These are phyloP conservation scores for Pisolithus thermaeus DNA, from an alignment of 1,284 basidiomycete genomes.

Conservation along the genomic window DNA sequence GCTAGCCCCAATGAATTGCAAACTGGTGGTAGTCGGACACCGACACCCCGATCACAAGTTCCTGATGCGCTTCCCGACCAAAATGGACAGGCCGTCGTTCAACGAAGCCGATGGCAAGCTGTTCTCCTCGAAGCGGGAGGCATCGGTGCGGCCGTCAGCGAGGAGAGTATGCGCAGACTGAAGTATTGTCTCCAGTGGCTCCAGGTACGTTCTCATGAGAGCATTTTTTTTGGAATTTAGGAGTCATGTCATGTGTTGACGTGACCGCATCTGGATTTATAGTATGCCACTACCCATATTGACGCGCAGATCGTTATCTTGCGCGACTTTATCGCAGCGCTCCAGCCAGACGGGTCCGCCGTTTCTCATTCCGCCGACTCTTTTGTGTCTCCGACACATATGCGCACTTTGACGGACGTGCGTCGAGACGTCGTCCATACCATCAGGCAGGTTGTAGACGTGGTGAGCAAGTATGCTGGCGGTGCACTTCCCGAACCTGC, in stretches of 20 bases:
- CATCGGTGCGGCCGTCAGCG: constrained; percentile 80
- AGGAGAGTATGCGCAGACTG: constrained; percentile 83
- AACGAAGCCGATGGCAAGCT: constrained; percentile 76
- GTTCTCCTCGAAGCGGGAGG: constrained; percentile 87
- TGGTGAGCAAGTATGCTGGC: constrained; percentile 84
- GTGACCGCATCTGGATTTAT: not conserved
- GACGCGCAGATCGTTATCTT: constrained; percentile 83
- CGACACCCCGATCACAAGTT: constrained; percentile 17
- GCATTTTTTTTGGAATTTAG: constrained; percentile 16
- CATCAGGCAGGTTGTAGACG: constrained; percentile 83
- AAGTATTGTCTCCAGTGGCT: constrained; percentile 88
- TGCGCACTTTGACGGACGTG: constrained; percentile 65
- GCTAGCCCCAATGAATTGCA: not conserved
- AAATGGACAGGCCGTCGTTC: constrained; percentile 41
- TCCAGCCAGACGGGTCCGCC: constrained; percentile 41
- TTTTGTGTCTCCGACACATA: constrained; percentile 46
- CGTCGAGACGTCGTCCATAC: constrained; percentile 82
- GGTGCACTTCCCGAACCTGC: constrained; percentile 82
- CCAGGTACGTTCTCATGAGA: constrained; percentile 42
- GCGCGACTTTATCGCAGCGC: constrained; percentile 72
- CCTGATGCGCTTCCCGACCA: constrained; percentile 13
- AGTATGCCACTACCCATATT: constrained; percentile 86
- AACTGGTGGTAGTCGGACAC: constrained; percentile 12
- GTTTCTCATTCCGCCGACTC: constrained; percentile 23
- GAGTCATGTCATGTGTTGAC: constrained; percentile 44